Evolutionary conservation across 208 protist genomes (phyloP), one percentile per base, ranked within the genome.

Genomic region (Acanthamoeba castellanii): DNA sequence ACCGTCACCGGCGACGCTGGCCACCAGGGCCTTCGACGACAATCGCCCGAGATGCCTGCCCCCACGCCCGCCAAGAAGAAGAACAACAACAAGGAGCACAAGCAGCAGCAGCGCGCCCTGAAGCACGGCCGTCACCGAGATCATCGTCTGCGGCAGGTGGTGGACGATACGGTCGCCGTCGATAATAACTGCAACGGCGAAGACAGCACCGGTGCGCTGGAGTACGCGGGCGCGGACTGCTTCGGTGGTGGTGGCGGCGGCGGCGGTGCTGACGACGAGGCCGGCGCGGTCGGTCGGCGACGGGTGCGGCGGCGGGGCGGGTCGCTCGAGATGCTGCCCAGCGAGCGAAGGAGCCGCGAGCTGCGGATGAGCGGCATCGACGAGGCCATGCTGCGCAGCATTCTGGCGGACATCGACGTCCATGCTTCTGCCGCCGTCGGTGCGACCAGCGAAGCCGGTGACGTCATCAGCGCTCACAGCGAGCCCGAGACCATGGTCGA

Each of bases 321-420:
- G 7, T 82, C 72, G 32, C 72, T 82, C 22, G 72, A 82, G 37
- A 55, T 82, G 42, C 72, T 82, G 32, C 72, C 72, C 20, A 82
- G 72, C 72, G 72, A 82, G 72, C 72, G 72, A 16, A 82, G 72
- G 72, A 82, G 72, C 42, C 72, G 72, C 37, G 72, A 82, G 37
- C 72, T 82, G 37, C 72, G 72, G 11, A 42, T 82, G 72, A 82
- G 72, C 37, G 72, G 72, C 72, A 82, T 82, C 42, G 72, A 82
- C 42, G 72, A 82, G 42, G 72, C 32, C 37, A 82, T 82, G 72
- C 72, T 82, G 9, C 72, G 72, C 18, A 55, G 72, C 72, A 82
- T 82, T 50, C 72, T 82, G 18, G 34, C 0, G 30, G 32, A 32
- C 72, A 8, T 3, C 27, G 5, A n/a, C 8, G 72, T 16, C 32